Conservation (phyloP, 257 asterid species). For the Phtheirospermum japonicum region DNA sequence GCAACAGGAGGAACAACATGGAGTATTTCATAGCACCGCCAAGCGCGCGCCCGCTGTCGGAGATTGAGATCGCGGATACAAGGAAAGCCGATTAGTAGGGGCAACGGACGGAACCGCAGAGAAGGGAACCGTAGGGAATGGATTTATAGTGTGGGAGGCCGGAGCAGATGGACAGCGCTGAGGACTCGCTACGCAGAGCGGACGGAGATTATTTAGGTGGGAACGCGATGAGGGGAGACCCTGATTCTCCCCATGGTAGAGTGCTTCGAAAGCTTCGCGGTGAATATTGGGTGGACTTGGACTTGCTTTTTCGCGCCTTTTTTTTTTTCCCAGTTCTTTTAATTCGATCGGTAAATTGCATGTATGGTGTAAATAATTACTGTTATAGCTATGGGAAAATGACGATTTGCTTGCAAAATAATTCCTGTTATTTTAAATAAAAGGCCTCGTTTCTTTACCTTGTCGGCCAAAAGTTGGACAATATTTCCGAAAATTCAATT, state of each 20-base stretch:
- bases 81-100: conserved; percentile 53
- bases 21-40: conserved; percentile 56
- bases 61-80: conserved; percentile 56
- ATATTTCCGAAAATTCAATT: too few relatives aligned
- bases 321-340: too few relatives aligned
- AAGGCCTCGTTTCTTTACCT: too few relatives aligned
- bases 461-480: too few relatives aligned
- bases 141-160: conserved; percentile 51
- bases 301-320: too few relatives aligned
- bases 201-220: conserved; percentile 43
- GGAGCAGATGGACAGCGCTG: conserved; percentile 82
- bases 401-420: too few relatives aligned
- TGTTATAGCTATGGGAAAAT: too few relatives aligned
- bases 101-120: conserved; percentile 55
- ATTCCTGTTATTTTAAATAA: too few relatives aligned
- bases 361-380: too few relatives aligned
- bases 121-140: conserved; percentile 20
- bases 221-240: conserved; percentile 73
- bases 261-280: conserved; percentile 66
- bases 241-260: conserved; percentile 84
- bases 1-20: conserved; percentile 36
- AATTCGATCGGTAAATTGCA: too few relatives aligned
- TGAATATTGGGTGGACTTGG: conserved; percentile 71
- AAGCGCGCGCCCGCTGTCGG: conserved; percentile 78
- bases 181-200: conserved; percentile 65